A percentile compares a stretch with the other conserved stretches of the same genome.
Conservation (phyloP, 2,329 filamentous ascomycete genomes). For the Colletotrichum paranaense region DNA sequence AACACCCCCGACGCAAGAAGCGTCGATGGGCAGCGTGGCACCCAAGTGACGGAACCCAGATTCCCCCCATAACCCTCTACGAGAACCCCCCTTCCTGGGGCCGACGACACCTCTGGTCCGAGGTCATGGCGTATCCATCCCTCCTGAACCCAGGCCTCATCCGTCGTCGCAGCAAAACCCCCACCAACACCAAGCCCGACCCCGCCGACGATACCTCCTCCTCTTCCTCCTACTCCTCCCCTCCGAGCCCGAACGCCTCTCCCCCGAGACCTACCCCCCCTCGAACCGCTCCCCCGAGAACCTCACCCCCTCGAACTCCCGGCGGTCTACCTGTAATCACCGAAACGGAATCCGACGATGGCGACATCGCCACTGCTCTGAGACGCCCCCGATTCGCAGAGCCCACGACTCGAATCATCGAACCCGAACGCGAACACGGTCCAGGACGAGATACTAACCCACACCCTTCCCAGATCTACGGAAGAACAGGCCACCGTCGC, state of each 20-base stretch:
- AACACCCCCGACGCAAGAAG: not conserved
- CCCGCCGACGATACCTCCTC: not conserved
- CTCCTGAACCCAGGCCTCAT: not conserved
- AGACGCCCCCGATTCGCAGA: not conserved
- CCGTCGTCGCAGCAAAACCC: not conserved
- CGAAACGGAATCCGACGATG: not conserved
- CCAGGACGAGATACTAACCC: not conserved
- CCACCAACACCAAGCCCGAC: not conserved
- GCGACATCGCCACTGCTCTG: not conserved
- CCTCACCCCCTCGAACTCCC: too few relatives aligned
- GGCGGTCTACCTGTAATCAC: not conserved
- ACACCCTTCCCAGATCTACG: slow-evolving; percentile 13
- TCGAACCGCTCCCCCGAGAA: not conserved
- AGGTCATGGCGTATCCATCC: slow-evolving; percentile 1
- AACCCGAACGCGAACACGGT: not conserved
- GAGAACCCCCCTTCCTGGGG: slow-evolving; percentile 14
- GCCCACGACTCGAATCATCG: not conserved
- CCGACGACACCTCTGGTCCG: slow-evolving; percentile 16
- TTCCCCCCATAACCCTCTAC: not conserved
- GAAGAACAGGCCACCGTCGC: slow-evolving; percentile 9
- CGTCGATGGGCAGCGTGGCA: not conserved
- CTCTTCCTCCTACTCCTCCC: not conserved
- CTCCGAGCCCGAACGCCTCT: not conserved
- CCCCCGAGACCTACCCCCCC: not conserved
- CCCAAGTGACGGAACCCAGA: not conserved